Evolutionary conservation across 345 rosid species (phyloP), one percentile per base, ranked within the genome.

Genomic region (Physaria fendleri): DNA sequence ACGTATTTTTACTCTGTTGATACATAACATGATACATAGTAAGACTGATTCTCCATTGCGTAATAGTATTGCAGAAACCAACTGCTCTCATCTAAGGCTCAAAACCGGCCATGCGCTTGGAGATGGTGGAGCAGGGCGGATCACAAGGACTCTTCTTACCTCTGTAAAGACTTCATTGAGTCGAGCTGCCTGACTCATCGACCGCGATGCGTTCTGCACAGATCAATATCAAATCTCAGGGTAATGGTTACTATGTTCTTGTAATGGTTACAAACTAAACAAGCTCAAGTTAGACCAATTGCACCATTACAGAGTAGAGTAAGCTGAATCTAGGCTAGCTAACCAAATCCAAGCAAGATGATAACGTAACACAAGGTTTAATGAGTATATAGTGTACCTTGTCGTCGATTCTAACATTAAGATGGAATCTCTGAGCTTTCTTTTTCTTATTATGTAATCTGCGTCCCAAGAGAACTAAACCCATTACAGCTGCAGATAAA

Each of bases 111-210:
- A 93, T 25, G 90, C 68, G 6, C 82, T 87, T 18, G 84, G 63
- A 29, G 80, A 76, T 27, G 71, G 62, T 9, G 87, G 69, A 33
- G 86, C 65, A 48, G 97, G 92, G 46, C 92, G 82, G 24, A 78
- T 75, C 13, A 83, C 76, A 2, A 95, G 97, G 62, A 87, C 96
- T 34, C 95, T 79, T 74, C 80, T 82, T 71, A 79, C 92, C 62
- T 81, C 96, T 8, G 95, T 89, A 59, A 93, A 93, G 1, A 84
- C 88, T 73, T 85, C 92, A 7, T 89, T 89, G 25, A 93, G 97
- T 38, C 85, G 81, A 25, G 95, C 90, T 40, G 91, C 87, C 4
- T 86, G 96, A 49, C 78, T 85, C 83, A 67, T 83, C 29, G 39
- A 66, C 16, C 62, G 71, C 8, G 66, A 65, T 2, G 54, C 61